Base-by-base conservation (phyloP, 805 yeast species). In the Clavispora fructus region DNA sequence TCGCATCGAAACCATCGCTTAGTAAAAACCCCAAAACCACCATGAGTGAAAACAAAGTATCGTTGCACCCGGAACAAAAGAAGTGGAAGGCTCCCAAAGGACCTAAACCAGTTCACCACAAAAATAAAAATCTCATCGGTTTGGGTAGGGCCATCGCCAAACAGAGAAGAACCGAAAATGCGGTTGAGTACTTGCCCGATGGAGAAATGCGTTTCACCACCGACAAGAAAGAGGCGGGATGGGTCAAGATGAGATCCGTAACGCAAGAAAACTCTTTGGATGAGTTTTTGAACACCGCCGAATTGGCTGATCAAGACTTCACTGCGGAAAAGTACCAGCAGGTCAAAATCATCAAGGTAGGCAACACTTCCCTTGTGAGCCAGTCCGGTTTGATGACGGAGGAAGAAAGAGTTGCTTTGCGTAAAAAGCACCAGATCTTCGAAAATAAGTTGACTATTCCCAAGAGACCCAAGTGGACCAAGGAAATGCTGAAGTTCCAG, bases 201-300 rank as follows among this genome's bases (percentile, higher is more conserved):
- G 95, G 95, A 54, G 95, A 87, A 59, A 78, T 87, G 80, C 74
- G 96, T 58, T 90, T 89, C 65, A 87, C 95, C 16, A 89, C 96
- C 0, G 85, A 82, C 51, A 84, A 83, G 55, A 87, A 80, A 55
- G 95, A 88, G 61, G 95, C 89, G 12, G 78, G 77, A 51, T 89
- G 96, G 95, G 95, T 87, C 43, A 88, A 90, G 53, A 70, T 94
- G 60, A 80, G 94, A 62, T 90, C 97, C 2, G 95, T 94, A 13
- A 94, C 98, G 0, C 98, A 94, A 59, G 98, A 94, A 64, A 80
- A 85, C 55, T 85, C 97, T 1, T 68, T 94, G 47, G 98, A 94
- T 67, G 99, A 94, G 68, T 91, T 94, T 65, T 77, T 94, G 59
- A 85, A 83, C 60, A 92, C 97, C 7, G 99, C 99, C 1, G 96